Conservation (phyloP, 306 rosid species). For the Spatholobus suberectus region DNA sequence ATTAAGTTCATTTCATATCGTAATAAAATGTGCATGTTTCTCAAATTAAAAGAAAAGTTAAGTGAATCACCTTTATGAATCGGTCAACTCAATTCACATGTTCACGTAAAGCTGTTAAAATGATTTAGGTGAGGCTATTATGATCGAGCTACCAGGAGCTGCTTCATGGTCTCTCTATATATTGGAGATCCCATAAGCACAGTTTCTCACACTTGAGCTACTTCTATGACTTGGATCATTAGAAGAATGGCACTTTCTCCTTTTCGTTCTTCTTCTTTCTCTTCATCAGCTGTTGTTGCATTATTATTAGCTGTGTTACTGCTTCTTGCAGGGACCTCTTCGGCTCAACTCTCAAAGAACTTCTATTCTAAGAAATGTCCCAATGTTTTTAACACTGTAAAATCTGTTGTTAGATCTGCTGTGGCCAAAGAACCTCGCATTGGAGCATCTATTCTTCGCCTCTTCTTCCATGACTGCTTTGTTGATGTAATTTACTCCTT, state of each 20-base stretch:
- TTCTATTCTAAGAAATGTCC: slow-evolving; percentile 74
- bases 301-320: slow-evolving; percentile 40
- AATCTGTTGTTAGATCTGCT: slow-evolving; percentile 60
- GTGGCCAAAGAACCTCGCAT: slow-evolving; percentile 65
- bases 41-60: background rate
- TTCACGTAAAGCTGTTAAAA: background rate
- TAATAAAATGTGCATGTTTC: background rate
- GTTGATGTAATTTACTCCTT: slow-evolving; percentile 61
- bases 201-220: background rate
- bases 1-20: background rate
- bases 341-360: slow-evolving; percentile 55
- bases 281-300: background rate
- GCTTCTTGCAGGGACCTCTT: slow-evolving; percentile 42
- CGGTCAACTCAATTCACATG: slow-evolving; percentile 14
- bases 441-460: slow-evolving; percentile 88
- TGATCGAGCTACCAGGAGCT: background rate
- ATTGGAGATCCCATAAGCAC: background rate
- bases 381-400: slow-evolving; percentile 45
- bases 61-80: background rate
- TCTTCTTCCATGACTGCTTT: slow-evolving; percentile 84
- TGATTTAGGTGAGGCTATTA: slow-evolving; percentile 8
- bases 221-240: background rate
- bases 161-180: slow-evolving; percentile 15
- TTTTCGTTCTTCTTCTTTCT: slow-evolving; percentile 34
- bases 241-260: slow-evolving; percentile 43